Evolutionary conservation across 2,329 filamentous ascomycete genomes (phyloP).

Genomic region (Taxawa tesnikishii): DNA sequence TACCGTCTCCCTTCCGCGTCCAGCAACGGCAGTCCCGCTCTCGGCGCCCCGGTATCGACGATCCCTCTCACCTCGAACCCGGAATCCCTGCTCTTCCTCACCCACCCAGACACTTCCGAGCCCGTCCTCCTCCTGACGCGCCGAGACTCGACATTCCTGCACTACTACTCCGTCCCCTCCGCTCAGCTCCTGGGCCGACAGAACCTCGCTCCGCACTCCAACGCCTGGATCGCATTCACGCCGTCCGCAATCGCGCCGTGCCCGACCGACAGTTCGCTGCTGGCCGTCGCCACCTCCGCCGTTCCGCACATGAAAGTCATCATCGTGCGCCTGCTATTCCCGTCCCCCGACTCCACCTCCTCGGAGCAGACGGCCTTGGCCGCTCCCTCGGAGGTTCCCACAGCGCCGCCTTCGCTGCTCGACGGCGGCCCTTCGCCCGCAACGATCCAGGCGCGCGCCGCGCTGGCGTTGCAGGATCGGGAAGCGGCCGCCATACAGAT

Average conservation of each 20-base stretch:
- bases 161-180: conserved; percentile 37
- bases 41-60: conserved; percentile 28
- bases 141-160: conserved; percentile 46
- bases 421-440: conserved; percentile 14
- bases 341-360: conserved; percentile 13
- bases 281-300: conserved; percentile 48
- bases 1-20: conserved; percentile 24
- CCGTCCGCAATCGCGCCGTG: conserved; percentile 44
- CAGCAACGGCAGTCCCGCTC: conserved; percentile 15
- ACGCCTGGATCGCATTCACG: conserved; percentile 52
- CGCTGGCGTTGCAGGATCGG: conserved; percentile 39
- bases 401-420: conserved; percentile 10
- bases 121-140: conserved; percentile 42
- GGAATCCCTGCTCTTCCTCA: conserved; percentile 43
- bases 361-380: background rate
- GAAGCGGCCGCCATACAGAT: conserved; percentile 49
- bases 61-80: conserved; percentile 40
- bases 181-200: conserved; percentile 40
- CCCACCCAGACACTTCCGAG: conserved; percentile 32
- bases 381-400: background rate
- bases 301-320: conserved; percentile 52
- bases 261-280: conserved; percentile 40
- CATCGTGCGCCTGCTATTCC: conserved; percentile 45
- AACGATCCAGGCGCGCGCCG: conserved; percentile 39
- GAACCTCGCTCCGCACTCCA: conserved; percentile 49